These are phyloP conservation scores for Fimicolochytrium jonesii DNA, from an alignment of 192 early-diverging fungal species.

Conservation along the genomic window DNA sequence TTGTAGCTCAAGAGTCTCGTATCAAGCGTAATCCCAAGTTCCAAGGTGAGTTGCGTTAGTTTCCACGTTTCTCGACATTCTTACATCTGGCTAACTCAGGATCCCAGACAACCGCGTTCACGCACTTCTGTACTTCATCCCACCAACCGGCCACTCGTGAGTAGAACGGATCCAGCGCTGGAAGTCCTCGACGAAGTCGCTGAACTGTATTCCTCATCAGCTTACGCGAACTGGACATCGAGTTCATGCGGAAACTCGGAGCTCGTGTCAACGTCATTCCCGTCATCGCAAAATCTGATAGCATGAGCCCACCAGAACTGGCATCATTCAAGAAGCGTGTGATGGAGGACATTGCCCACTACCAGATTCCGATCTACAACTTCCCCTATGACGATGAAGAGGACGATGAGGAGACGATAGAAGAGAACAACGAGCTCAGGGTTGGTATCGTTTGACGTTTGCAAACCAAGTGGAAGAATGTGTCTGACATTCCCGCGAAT, in stretches of 20 bases:
- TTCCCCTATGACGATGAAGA: slow-evolving; percentile 96
- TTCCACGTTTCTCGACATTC: slow-evolving; percentile 13
- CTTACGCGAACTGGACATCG: slow-evolving; percentile 84
- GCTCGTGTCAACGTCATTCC: slow-evolving; percentile 94
- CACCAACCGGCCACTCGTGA: slow-evolving; percentile 89
- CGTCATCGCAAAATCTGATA: slow-evolving; percentile 90
- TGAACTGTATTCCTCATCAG: slow-evolving; percentile 17
- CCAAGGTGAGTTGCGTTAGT: slow-evolving; percentile 45
- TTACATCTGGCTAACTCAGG: no score
- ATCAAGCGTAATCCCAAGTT: slow-evolving; percentile 72
- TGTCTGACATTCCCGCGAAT: no score
- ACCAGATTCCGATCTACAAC: slow-evolving; percentile 95
- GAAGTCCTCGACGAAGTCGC: neutral
- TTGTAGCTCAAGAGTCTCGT: slow-evolving; percentile 76
- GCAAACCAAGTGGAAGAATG: no score
- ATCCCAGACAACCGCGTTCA: slow-evolving; percentile 86
- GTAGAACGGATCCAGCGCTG: slow-evolving; percentile 1
- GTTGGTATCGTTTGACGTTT: slow-evolving; percentile 24
- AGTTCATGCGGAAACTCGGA: slow-evolving; percentile 85
- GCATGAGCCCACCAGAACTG: slow-evolving; percentile 86
- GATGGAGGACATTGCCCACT: slow-evolving; percentile 95
- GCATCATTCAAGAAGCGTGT: slow-evolving; percentile 88
- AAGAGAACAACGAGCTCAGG: slow-evolving; percentile 95
- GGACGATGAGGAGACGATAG: slow-evolving; percentile 97
- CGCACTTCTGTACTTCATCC: slow-evolving; percentile 95